phyloP scores from a whole-genome alignment of 2,329 filamentous ascomycete species.

The Trichoderma hamatum region DNA sequence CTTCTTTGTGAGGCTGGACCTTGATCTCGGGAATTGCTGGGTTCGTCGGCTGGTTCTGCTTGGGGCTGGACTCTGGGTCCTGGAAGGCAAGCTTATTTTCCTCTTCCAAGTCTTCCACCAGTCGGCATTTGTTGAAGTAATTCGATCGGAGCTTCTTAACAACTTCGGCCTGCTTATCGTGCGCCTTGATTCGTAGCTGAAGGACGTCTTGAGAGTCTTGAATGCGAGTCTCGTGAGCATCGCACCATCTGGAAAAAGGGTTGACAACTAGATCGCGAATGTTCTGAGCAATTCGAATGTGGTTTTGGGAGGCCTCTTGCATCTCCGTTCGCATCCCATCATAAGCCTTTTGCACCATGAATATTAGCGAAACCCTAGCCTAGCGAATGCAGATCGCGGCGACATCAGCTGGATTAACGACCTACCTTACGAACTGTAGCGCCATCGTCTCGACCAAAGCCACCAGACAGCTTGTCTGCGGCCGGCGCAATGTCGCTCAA shows the following conservation, averaged over 20 bases:
- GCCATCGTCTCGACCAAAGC: slow-evolving; percentile 89
- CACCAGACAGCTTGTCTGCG: slow-evolving; percentile 79
- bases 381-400: not conserved
- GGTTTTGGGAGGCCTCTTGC: slow-evolving; percentile 84
- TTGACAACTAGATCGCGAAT: slow-evolving; percentile 94
- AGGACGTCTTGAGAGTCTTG: slow-evolving; percentile 95
- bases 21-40: slow-evolving; percentile 85
- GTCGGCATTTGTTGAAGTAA: slow-evolving; percentile 98
- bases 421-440: slow-evolving; percentile 90
- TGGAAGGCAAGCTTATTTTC: slow-evolving; percentile 99
- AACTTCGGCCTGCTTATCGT: slow-evolving; percentile 86
- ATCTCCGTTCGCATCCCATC: slow-evolving; percentile 92
- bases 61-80: slow-evolving; percentile 73
- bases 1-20: slow-evolving; percentile 69
- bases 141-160: slow-evolving; percentile 93
- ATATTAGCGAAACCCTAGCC: slow-evolving; percentile 29
- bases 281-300: slow-evolving; percentile 94
- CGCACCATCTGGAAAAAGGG: slow-evolving; percentile 94
- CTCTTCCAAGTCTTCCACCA: slow-evolving; percentile 95
- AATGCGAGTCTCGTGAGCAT: slow-evolving; percentile 87
- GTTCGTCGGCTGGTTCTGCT: slow-evolving; percentile 56
- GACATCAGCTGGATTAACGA: not conserved
- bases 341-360: slow-evolving; percentile 70
- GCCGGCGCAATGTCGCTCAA: slow-evolving; percentile 80
- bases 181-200: slow-evolving; percentile 84